Evolutionary conservation across 2,329 filamentous ascomycete species (phyloP).

Genomic region (Chalaropsis thielavioides): DNA sequence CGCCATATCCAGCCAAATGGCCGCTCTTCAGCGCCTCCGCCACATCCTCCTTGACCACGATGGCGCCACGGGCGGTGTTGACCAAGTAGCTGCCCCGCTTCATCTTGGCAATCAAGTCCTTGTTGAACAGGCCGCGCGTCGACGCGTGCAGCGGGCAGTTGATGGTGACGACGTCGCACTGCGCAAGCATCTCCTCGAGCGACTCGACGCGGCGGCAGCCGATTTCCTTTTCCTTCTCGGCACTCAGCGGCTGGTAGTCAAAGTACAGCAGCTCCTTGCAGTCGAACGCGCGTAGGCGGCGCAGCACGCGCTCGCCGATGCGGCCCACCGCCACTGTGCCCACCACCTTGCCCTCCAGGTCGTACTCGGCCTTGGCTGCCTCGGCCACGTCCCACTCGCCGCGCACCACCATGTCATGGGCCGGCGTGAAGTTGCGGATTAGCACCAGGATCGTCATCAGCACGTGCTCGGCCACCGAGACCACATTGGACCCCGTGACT

Average conservation of each 20-base stretch:
- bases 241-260: conserved; percentile 86
- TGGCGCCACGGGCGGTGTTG: conserved; percentile 97
- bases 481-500: conserved; percentile 95
- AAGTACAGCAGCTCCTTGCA: conserved; percentile 99
- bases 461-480: conserved; percentile 97
- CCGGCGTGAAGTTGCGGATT: conserved; percentile 95
- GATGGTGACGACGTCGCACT: conserved; percentile 97
- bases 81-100: conserved; percentile 96
- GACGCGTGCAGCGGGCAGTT: conserved; percentile 99
- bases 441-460: conserved; percentile 96
- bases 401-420: conserved; percentile 78
- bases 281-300: conserved; percentile 91
- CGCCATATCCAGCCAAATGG: conserved; percentile 78
- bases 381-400: conserved; percentile 94
- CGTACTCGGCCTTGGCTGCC: conserved; percentile 96
- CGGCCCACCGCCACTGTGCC: conserved; percentile 94
- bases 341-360: conserved; percentile 93
- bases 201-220: conserved; percentile 76
- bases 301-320: conserved; percentile 94
- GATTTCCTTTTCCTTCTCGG: conserved; percentile 88
- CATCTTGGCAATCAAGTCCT: conserved; percentile 97
- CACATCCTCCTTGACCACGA: conserved; percentile 98
- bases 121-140: conserved; percentile 93
- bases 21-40: conserved; percentile 83
- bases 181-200: conserved; percentile 83